Evolutionary conservation across 352 stramenopile species (phyloP).

Genomic region (Phytophthora vignae): DNA sequence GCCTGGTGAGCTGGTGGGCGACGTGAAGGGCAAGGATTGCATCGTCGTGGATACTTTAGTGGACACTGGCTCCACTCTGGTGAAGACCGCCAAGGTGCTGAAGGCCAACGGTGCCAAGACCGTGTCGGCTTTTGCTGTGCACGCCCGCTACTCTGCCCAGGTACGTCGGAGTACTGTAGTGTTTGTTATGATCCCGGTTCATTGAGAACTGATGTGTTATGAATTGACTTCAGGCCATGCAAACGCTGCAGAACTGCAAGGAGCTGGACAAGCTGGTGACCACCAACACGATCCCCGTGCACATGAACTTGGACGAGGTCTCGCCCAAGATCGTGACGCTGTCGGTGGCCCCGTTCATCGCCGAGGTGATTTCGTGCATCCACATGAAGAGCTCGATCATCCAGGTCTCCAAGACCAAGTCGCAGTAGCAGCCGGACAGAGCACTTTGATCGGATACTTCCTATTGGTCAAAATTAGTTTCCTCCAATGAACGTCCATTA

Average conservation of each 20-base stretch:
- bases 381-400: constrained; percentile 90
- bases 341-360: constrained; percentile 88
- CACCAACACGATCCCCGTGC: constrained; percentile 84
- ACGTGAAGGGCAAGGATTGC: constrained; percentile 84
- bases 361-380: constrained; percentile 90
- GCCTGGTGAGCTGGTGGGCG: constrained; percentile 79
- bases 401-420: constrained; percentile 85
- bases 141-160: constrained; percentile 82
- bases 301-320: constrained; percentile 36
- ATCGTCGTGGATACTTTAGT: constrained; percentile 91
- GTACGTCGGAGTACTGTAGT: constrained; percentile 41
- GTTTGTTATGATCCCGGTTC: not conserved
- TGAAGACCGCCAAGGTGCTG: constrained; percentile 85
- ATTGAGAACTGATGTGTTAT: not conserved
- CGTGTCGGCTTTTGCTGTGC: constrained; percentile 85
- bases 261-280: constrained; percentile 87
- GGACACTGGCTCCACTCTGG: constrained; percentile 84
- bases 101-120: constrained; percentile 82
- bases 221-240: constrained; percentile 46
- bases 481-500: constrained; percentile 25
- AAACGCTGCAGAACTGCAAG: constrained; percentile 69
- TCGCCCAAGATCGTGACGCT: constrained; percentile 85
- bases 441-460: not conserved
- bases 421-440: constrained; percentile 13
- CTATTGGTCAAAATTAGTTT: constrained; percentile 44